These are phyloP conservation scores for Malania oleifera DNA, from an alignment of 164 flowering plant species.

Conservation along the genomic window DNA sequence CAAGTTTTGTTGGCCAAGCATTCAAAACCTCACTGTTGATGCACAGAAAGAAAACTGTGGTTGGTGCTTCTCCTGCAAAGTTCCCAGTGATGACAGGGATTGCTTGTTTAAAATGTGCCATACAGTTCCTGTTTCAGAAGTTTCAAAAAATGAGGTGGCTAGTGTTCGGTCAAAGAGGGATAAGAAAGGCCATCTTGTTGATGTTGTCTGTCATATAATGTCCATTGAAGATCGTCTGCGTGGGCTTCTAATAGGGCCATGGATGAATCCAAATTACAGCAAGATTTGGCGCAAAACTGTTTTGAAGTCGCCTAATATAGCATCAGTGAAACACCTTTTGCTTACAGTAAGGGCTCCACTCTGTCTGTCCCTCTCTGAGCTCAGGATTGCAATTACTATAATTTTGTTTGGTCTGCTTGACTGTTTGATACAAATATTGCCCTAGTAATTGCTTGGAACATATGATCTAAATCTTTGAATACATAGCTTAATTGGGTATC, in stretches of 20 bases:
- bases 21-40: constrained; percentile 24
- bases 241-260: constrained; percentile 88
- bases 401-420: no score
- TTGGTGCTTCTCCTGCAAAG: constrained; percentile 85
- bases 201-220: constrained; percentile 47
- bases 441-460: no score
- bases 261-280: constrained; percentile 64
- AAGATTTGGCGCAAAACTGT: constrained; percentile 54
- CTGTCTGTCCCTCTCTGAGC: background rate
- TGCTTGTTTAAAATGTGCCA: constrained; percentile 53
- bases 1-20: constrained; percentile 55
- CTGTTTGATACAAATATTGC: no score
- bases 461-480: no score
- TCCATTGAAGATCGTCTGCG: constrained; percentile 68
- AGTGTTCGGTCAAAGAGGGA: constrained; percentile 30
- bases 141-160: constrained; percentile 23
- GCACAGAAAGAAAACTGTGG: constrained; percentile 76
- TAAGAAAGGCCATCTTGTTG: constrained; percentile 51
- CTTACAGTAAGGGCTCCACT: constrained; percentile 46
- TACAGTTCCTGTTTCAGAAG: constrained; percentile 29
- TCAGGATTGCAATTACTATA: background rate
- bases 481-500: no score
- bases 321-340: constrained; percentile 49
- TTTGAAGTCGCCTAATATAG: constrained; percentile 45
- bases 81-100: constrained; percentile 38